Percentiles rank a stretch among this genome's conserved stretches.
Conservation (phyloP, 2,329 filamentous ascomycete genomes). For the Aspergillus novoparasiticus region DNA sequence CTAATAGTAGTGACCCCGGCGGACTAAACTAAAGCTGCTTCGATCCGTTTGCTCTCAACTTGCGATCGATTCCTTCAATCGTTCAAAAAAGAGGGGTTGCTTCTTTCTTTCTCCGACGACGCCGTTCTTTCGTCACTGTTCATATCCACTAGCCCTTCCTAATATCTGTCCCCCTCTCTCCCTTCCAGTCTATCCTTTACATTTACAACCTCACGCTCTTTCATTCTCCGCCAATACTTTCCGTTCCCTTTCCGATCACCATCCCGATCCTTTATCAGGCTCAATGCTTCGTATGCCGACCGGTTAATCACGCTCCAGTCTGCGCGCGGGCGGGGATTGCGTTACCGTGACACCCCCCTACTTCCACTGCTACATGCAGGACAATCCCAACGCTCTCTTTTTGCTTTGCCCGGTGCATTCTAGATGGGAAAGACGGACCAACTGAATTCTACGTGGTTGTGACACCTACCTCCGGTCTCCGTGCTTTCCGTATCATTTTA, state of each 20-base stretch:
- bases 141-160: not conserved
- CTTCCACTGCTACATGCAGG: conserved; percentile 22
- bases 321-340: conserved; percentile 30
- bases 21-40: conserved; percentile 6
- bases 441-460: conserved; percentile 19
- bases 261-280: conserved; percentile 11
- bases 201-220: conserved; percentile 8
- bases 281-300: conserved; percentile 23
- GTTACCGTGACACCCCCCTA: conserved; percentile 12
- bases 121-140: conserved; percentile 9
- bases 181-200: conserved; percentile 12
- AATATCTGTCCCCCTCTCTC: not conserved
- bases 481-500: conserved; percentile 22
- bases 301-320: conserved; percentile 18
- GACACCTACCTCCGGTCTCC: conserved; percentile 15
- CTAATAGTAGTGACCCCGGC: not conserved
- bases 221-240: conserved; percentile 6
- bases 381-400: conserved; percentile 17
- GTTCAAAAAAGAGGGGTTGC: conserved; percentile 12
- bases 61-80: conserved; percentile 4
- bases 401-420: conserved; percentile 9
- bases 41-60: not conserved
- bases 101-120: conserved; percentile 4
- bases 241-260: conserved; percentile 10
- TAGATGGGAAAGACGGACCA: conserved; percentile 20